A percentile compares a stretch with the other conserved stretches of the same genome.
Conservation (phyloP, 257 asterid species). For the Thymus quinquecostatus region DNA sequence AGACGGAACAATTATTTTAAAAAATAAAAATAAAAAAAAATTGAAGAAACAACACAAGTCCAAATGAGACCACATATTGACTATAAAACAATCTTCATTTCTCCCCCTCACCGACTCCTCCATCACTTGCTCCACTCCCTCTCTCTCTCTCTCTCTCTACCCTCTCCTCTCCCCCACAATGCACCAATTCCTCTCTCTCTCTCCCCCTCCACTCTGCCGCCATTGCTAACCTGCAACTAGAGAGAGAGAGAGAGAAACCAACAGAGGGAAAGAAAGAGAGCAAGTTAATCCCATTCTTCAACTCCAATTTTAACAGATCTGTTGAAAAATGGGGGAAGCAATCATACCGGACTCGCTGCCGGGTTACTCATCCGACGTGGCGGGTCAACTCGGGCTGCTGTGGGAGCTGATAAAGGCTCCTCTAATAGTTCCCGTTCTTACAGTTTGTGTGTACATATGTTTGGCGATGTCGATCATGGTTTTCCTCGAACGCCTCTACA, state of each 20-base stretch:
- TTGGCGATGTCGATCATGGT: constrained; percentile 88
- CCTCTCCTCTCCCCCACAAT: constrained; percentile 34
- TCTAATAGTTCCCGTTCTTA: constrained; percentile 71
- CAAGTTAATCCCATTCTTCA: too few species aligned
- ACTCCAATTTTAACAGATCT: too few species aligned
- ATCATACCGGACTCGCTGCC: too few species aligned
- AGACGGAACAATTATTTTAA: too few species aligned
- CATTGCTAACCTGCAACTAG: constrained; percentile 30
- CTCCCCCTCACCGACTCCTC: constrained; percentile 39
- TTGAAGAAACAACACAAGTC: constrained; percentile 11
- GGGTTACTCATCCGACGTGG: too few species aligned
- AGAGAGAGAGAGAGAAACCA: constrained; percentile 12
- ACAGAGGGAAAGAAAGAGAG: constrained; percentile 49
- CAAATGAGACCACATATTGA: constrained; percentile 44
- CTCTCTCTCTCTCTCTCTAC: constrained; percentile 26
- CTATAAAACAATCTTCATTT: constrained; percentile 54
- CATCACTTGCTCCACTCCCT: constrained; percentile 53
- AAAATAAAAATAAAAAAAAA: neutral
- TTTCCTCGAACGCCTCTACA: constrained; percentile 84
- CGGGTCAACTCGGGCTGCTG: constrained; percentile 58
- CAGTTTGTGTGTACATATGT: constrained; percentile 64
- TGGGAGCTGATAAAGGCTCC: constrained; percentile 93
- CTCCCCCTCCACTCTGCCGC: constrained; percentile 29
- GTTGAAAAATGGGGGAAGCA: too few species aligned
- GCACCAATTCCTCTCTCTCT: constrained; percentile 47